Evolutionary conservation across 2,329 filamentous ascomycete genomes (phyloP).

Genomic region (Aspergillus texensis): DNA sequence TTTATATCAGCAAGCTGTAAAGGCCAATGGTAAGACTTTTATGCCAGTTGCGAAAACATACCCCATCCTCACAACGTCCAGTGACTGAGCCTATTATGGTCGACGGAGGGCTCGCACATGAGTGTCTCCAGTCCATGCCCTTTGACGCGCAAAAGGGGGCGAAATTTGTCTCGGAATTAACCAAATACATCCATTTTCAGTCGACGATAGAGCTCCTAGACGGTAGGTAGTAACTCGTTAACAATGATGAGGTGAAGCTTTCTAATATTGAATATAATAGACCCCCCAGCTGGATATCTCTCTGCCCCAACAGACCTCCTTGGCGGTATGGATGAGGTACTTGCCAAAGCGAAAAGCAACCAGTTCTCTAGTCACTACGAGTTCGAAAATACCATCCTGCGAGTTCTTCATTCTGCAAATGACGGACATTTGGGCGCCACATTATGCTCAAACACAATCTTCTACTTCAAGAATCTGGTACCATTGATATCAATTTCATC

Average conservation of each 20-base stretch:
- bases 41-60: not conserved
- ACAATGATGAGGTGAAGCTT: rapidly evolving
- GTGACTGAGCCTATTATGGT: not conserved
- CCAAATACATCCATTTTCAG: not conserved
- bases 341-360: not conserved
- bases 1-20: not conserved
- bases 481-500: not conserved
- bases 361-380: not conserved
- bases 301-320: not conserved
- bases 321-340: not conserved
- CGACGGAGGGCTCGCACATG: not conserved
- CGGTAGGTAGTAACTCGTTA: not conserved
- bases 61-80: not conserved
- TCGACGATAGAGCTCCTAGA: not conserved
- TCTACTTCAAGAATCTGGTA: not conserved
- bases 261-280: not conserved
- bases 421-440: not conserved
- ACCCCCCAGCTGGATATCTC: not conserved
- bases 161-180: not conserved
- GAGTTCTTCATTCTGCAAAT: not conserved
- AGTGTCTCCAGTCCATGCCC: not conserved
- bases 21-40: not conserved
- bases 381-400: not conserved
- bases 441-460: not conserved
- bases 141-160: not conserved